A percentile compares a stretch with the other conserved stretches of the same genome.
phyloP scores from a whole-genome alignment of 257 asterid genomes.

The Nicotiana obtusifolia region DNA sequence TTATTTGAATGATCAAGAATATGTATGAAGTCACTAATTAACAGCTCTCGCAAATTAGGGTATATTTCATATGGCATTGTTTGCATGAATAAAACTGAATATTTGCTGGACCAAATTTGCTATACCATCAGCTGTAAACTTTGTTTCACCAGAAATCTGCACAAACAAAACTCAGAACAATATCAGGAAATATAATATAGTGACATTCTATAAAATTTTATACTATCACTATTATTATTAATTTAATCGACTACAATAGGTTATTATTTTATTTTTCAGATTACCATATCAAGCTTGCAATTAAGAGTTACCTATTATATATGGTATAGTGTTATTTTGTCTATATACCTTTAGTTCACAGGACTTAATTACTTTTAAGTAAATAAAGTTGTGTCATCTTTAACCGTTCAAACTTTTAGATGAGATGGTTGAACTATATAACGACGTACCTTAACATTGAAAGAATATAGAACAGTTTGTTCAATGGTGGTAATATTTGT shows the following conservation, averaged over 20 bases:
- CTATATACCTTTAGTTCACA: neutral
- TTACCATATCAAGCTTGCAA: neutral
- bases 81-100: constrained; percentile 76
- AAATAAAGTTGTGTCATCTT: neutral
- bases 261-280: neutral
- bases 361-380: neutral
- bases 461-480: constrained; percentile 85
- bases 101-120: constrained; percentile 91
- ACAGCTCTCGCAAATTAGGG: neutral
- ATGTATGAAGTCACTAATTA: neutral
- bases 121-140: constrained; percentile 75
- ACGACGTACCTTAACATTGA: constrained; percentile 73
- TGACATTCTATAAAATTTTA: neutral
- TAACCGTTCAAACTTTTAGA: neutral
- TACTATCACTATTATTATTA: neutral
- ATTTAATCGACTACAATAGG: neutral
- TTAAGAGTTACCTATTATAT: neutral
- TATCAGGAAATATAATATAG: neutral
- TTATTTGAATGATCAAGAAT: neutral
- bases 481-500: constrained; percentile 90
- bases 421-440: neutral
- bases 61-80: constrained; percentile 29
- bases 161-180: neutral
- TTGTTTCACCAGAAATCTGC: constrained; percentile 68
- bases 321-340: neutral